phyloP scores from a whole-genome alignment of 1,284 basidiomycete species.

The Leccinum solheimii region DNA sequence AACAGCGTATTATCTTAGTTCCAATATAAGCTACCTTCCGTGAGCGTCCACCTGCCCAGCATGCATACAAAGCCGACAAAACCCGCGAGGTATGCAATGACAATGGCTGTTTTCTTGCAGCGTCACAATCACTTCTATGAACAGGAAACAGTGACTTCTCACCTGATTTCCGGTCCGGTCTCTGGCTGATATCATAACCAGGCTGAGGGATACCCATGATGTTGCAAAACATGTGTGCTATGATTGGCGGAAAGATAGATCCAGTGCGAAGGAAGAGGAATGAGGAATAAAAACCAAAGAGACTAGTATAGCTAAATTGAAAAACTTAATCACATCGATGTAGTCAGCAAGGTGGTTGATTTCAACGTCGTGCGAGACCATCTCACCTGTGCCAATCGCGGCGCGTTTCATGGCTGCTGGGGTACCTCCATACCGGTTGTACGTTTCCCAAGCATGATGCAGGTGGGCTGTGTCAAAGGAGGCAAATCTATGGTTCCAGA shows the following conservation, averaged over 20 bases:
- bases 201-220: constrained; percentile 84
- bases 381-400: constrained; percentile 59
- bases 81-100: constrained; percentile 48
- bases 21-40: constrained; percentile 41
- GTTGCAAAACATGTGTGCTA: constrained; percentile 91
- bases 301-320: constrained; percentile 85
- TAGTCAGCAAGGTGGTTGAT: constrained; percentile 10
- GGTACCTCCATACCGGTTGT: constrained; percentile 68
- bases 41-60: constrained; percentile 38
- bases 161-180: constrained; percentile 42
- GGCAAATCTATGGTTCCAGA: constrained; percentile 13
- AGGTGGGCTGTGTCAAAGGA: constrained; percentile 66
- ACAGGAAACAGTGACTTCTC: constrained; percentile 14
- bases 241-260: constrained; percentile 60
- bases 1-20: constrained; percentile 8
- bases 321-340: constrained; percentile 54
- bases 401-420: constrained; percentile 63
- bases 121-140: constrained; percentile 10
- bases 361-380: neutral
- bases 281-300: constrained; percentile 90
- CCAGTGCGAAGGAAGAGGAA: constrained; percentile 85
- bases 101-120: constrained; percentile 40
- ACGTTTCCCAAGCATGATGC: constrained; percentile 90
- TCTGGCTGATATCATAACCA: constrained; percentile 36
- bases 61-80: constrained; percentile 42